Conservation (phyloP, 495 filamentous ascomycete genomes). For the Xanthoparmelia taractica region DNA sequence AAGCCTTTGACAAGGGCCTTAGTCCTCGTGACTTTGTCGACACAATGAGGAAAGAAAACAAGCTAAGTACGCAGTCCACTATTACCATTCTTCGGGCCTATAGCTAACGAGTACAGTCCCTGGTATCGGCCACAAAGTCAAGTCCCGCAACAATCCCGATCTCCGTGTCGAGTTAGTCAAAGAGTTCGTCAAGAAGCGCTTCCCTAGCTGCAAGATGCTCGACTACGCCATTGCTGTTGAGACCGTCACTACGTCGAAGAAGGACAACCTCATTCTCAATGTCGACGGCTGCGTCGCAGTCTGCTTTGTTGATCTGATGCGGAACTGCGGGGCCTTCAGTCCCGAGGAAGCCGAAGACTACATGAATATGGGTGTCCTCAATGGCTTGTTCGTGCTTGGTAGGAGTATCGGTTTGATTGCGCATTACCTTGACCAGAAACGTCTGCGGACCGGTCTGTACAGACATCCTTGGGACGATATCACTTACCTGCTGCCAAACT, state of each 20-base stretch:
- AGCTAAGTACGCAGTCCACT: constrained; percentile 63
- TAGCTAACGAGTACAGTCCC: constrained; percentile 51
- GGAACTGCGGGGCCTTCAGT: constrained; percentile 93
- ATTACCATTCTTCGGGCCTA: not conserved
- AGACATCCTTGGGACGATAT: constrained; percentile 98
- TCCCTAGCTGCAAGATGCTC: constrained; percentile 92
- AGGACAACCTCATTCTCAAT: constrained; percentile 99
- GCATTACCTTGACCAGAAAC: constrained; percentile 99
- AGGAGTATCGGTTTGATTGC: constrained; percentile 97
- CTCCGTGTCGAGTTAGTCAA: constrained; percentile 98
- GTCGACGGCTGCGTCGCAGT: constrained; percentile 97
- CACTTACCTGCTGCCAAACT: constrained; percentile 85
- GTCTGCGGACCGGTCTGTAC: constrained; percentile 94
- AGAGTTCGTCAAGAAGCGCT: constrained; percentile 94
- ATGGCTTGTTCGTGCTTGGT: constrained; percentile 97
- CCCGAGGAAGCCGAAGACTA: constrained; percentile 50
- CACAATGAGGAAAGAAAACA: constrained; percentile 98
- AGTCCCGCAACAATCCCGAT: constrained; percentile 99
- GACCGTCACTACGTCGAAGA: constrained; percentile 97
- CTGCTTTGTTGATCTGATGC: constrained; percentile 95
- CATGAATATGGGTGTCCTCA: constrained; percentile 87
- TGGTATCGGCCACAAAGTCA: constrained; percentile 97
- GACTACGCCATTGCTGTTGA: constrained; percentile 98
- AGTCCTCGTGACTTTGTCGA: constrained; percentile 98
- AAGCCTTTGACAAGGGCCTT: constrained; percentile 94